These are phyloP conservation scores for Botrytis porri DNA, from an alignment of 2,329 filamentous ascomycete species.

Conservation along the genomic window DNA sequence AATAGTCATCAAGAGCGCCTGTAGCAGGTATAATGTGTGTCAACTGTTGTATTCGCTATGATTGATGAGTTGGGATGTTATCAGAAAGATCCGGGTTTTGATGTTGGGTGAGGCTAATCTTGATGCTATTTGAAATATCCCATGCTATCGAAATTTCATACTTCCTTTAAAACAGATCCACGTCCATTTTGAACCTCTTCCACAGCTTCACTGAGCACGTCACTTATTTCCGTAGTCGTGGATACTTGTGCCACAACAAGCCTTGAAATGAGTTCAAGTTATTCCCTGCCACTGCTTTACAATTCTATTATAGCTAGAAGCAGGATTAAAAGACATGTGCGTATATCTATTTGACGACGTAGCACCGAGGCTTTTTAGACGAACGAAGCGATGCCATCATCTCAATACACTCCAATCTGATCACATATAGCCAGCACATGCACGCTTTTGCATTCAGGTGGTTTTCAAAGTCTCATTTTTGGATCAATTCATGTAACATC, in stretches of 20 bases:
- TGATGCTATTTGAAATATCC: not conserved
- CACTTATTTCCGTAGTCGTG: not conserved
- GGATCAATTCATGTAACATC: no score
- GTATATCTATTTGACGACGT: not conserved
- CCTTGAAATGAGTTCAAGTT: not conserved
- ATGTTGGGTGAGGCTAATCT: not conserved
- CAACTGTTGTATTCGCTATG: not conserved
- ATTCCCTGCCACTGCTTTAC: not conserved
- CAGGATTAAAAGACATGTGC: slow-evolving; percentile 1
- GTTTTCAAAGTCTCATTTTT: no score
- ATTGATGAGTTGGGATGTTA: no score
- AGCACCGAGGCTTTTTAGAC: not conserved
- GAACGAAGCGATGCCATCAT: not conserved
- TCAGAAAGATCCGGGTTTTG: not conserved
- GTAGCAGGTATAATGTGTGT: not conserved
- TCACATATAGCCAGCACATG: not conserved
- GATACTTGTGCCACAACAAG: not conserved
- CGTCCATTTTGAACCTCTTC: not conserved
- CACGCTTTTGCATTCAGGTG: no score
- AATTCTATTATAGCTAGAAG: not conserved
- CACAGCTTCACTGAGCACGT: not conserved
- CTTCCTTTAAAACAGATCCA: not conserved
- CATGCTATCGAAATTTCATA: not conserved
- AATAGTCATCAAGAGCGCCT: not conserved
- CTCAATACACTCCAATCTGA: not conserved